phyloP scores from a whole-genome alignment of 768 basidiomycete species.

The Psilocybe cubensis region DNA sequence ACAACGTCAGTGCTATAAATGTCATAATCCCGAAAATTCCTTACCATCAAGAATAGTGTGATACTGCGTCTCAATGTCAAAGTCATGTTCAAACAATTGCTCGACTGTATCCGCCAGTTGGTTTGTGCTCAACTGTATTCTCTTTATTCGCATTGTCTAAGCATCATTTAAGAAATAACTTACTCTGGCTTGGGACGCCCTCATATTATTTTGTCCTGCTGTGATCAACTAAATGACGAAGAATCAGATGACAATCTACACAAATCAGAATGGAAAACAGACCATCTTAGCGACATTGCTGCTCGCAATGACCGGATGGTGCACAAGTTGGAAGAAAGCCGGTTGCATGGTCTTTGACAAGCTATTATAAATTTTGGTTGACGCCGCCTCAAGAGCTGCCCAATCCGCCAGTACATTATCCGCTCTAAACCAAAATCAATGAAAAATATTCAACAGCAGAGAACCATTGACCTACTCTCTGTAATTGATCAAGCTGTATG shows the following conservation, averaged over 20 bases:
- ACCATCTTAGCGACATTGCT: slow-evolving; percentile 59
- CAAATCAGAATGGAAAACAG: neutral
- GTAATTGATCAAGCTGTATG: slow-evolving; percentile 67
- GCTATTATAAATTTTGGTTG: slow-evolving; percentile 58
- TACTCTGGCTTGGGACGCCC: slow-evolving; percentile 63
- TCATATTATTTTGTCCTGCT: slow-evolving; percentile 63
- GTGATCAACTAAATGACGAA: slow-evolving; percentile 42
- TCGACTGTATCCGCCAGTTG: slow-evolving; percentile 56
- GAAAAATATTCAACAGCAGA: neutral
- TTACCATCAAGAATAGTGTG: slow-evolving; percentile 58
- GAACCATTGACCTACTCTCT: slow-evolving; percentile 57
- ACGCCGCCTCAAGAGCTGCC: slow-evolving; percentile 48
- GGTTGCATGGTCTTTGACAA: slow-evolving; percentile 50
- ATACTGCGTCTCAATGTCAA: slow-evolving; percentile 62
- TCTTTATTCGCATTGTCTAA: neutral
- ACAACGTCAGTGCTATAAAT: neutral
- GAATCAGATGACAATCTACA: neutral
- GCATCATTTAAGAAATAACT: slow-evolving; percentile 3
- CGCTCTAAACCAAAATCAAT: slow-evolving; percentile 43
- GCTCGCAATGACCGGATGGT: slow-evolving; percentile 64
- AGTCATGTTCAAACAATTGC: slow-evolving; percentile 62
- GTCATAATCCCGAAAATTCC: slow-evolving; percentile 8
- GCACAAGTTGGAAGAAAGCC: slow-evolving; percentile 75
- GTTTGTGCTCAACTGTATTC: slow-evolving; percentile 55
- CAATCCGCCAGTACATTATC: slow-evolving; percentile 58